Conservation (phyloP, 2,329 filamentous ascomycete species). For the Calonectria pteridis region DNA sequence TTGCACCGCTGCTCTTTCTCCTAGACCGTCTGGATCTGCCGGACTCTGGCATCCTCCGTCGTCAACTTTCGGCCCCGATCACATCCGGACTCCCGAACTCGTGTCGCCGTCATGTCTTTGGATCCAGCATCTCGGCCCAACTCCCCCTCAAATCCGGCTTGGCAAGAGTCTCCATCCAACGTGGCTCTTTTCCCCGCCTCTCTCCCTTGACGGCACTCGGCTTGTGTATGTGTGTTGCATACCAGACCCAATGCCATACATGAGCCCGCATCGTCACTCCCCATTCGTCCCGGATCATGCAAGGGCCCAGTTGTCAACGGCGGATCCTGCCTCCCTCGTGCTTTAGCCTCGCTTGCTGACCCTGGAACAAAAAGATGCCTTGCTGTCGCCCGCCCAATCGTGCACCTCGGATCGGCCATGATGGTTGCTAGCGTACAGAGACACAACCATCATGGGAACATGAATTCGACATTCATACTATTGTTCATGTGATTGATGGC, state of each 20-base stretch:
- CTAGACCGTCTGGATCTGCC: neutral
- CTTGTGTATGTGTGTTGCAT: conserved; percentile 6
- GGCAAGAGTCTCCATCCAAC: conserved; percentile 2
- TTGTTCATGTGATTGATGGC: neutral
- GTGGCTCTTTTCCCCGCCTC: conserved; percentile 11
- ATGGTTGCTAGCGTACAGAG: neutral
- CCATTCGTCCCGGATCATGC: conserved; percentile 34
- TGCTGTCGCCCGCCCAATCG: conserved; percentile 9
- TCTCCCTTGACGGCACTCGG: conserved; percentile 7
- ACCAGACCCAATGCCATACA: conserved; percentile 28
- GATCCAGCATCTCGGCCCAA: conserved; percentile 12
- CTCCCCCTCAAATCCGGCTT: conserved; percentile 15
- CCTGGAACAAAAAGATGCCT: conserved; percentile 2
- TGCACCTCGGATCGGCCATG: neutral
- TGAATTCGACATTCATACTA: neutral
- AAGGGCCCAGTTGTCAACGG: conserved; percentile 29
- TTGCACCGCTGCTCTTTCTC: conserved; percentile 3
- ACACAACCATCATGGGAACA: neutral
- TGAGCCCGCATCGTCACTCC: conserved; percentile 34
- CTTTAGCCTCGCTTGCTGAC: conserved; percentile 19
- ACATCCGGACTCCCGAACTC: conserved; percentile 6
- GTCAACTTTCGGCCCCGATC: neutral
- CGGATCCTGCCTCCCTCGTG: conserved; percentile 19
- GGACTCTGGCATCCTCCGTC: neutral
- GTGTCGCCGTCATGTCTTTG: neutral